A percentile compares a stretch with the other conserved stretches of the same genome.
These are phyloP conservation scores for Diaporthe capsici DNA, from an alignment of 2,329 filamentous ascomycete genomes.

Conservation along the genomic window DNA sequence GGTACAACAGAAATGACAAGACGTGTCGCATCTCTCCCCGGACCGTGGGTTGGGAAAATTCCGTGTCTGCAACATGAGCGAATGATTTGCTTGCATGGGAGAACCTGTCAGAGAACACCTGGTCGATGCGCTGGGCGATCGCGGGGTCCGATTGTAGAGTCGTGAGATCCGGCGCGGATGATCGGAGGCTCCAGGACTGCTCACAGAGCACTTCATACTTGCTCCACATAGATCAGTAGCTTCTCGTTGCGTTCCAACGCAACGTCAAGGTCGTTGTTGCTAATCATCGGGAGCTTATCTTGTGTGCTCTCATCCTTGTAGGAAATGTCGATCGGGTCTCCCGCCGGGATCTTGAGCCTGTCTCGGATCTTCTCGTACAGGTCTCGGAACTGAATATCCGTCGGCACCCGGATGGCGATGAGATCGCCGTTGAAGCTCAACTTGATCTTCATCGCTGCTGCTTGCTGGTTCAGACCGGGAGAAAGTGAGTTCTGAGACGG, in stretches of 20 bases:
- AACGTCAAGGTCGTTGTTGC: conserved; percentile 83
- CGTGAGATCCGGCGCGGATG: background rate
- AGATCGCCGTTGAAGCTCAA: conserved; percentile 93
- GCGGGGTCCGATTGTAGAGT: conserved; percentile 9
- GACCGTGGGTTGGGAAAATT: background rate
- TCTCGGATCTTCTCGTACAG: conserved; percentile 89
- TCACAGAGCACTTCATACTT: conserved; percentile 53
- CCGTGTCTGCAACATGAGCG: background rate
- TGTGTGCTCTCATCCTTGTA: conserved; percentile 89
- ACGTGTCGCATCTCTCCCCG: background rate
- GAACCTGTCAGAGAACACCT: background rate
- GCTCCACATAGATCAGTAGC: conserved; percentile 81
- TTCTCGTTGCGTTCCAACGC: conserved; percentile 90
- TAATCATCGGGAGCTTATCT: conserved; percentile 80
- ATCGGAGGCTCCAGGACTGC: conserved; percentile 25
- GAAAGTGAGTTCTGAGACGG: conserved; percentile 71
- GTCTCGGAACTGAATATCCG: conserved; percentile 82
- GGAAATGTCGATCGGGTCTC: conserved; percentile 82
- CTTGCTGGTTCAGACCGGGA: conserved; percentile 60
- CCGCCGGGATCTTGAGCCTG: conserved; percentile 79
- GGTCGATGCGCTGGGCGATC: conserved; percentile 9
- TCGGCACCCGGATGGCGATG: conserved; percentile 90
- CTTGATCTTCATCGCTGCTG: conserved; percentile 87
- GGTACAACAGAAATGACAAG: conserved; percentile 21
- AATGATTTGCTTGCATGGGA: conserved; percentile 17